Evolutionary conservation across 352 stramenopile species (phyloP), one percentile per base, ranked within the genome.

Genomic region (Phytopythium ostracodes): DNA sequence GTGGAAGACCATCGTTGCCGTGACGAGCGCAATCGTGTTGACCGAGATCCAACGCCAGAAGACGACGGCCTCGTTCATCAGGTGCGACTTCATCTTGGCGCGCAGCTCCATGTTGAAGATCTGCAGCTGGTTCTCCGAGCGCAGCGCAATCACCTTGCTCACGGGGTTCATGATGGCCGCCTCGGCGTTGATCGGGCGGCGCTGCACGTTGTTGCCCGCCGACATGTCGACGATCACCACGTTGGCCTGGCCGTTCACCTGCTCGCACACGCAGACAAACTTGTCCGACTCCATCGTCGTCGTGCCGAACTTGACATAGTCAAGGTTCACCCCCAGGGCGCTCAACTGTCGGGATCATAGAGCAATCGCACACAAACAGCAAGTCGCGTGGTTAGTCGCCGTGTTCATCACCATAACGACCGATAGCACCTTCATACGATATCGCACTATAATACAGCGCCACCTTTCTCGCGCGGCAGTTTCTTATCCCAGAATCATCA

Each of bases 131-230:
- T 94, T 94, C 65, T 94, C 86, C n/a, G 87, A 84, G 27, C 87
- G 81, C 60, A 96, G 57, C 24, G 87, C 87, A 63, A 96, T 96
- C 18, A 96, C 87, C 70, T 96, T 96, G 70, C 83, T 89, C 46
- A 97, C 84, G n/a, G 98, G 98, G 83, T 99, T 99, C 98, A 99
- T 99, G 63, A 99, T 98, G 54, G 98, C 97, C n/a, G 97, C 97
- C 72, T 99, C 98, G 7, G 97, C 97, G 66, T 98, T 98, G 68
- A 99, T 99, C 27, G 96, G 96, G 63, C 96, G 92, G 47, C 96
- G 91, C 77, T 96, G 84, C 62, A 96, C 84, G 62, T 73, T 84
- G 65, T 96, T 96, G 36, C 84, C 84, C 0, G 86, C 89, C 44
- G 88, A 76, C 77, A 98, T 81, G 68, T 98, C 93, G 18, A 98